A percentile compares a stretch with the other conserved stretches of the same genome.
Evolutionary conservation across 257 asterid species (phyloP).

Genomic region (Nicotiana tomentosiformis): DNA sequence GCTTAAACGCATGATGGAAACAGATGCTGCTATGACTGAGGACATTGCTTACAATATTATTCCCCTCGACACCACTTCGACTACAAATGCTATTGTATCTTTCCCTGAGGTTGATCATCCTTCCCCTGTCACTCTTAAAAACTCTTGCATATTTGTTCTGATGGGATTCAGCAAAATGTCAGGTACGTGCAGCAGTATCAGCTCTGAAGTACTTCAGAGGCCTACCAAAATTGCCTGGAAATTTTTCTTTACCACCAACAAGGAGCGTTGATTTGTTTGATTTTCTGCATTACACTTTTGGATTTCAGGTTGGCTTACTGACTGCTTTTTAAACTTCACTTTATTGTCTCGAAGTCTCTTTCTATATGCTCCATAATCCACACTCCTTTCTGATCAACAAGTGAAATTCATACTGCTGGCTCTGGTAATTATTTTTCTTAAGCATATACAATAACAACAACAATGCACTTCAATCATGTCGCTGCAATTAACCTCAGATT

Average conservation of each 20-base stretch:
- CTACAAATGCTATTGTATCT: slow-evolving; percentile 63
- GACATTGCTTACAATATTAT: slow-evolving; percentile 86
- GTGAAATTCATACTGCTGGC: background rate
- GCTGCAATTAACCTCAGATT: background rate
- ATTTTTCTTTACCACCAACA: slow-evolving; percentile 54
- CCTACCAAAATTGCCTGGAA: slow-evolving; percentile 73
- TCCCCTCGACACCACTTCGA: slow-evolving; percentile 79
- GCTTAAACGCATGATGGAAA: slow-evolving; percentile 89
- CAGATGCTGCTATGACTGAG: slow-evolving; percentile 98
- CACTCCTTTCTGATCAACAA: background rate
- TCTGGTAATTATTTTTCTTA: background rate
- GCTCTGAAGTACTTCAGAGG: slow-evolving; percentile 73
- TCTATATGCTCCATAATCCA: background rate
- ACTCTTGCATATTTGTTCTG: slow-evolving; percentile 1
- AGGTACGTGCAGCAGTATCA: slow-evolving; percentile 84
- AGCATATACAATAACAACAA: background rate
- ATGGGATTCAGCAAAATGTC: slow-evolving; percentile 12
- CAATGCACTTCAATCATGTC: background rate
- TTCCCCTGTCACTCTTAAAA: background rate
- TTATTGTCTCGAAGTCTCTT: background rate
- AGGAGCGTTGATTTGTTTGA: slow-evolving; percentile 80
- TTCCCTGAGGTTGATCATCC: slow-evolving; percentile 63
- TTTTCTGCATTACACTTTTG: slow-evolving; percentile 70
- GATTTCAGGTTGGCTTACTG: slow-evolving; percentile 76
- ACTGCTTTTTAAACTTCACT: slow-evolving; percentile 1